A percentile compares a stretch with the other conserved stretches of the same genome.
Evolutionary conservation across 805 yeast species (phyloP).

Genomic region (Aciculoconidium aculeatum): DNA sequence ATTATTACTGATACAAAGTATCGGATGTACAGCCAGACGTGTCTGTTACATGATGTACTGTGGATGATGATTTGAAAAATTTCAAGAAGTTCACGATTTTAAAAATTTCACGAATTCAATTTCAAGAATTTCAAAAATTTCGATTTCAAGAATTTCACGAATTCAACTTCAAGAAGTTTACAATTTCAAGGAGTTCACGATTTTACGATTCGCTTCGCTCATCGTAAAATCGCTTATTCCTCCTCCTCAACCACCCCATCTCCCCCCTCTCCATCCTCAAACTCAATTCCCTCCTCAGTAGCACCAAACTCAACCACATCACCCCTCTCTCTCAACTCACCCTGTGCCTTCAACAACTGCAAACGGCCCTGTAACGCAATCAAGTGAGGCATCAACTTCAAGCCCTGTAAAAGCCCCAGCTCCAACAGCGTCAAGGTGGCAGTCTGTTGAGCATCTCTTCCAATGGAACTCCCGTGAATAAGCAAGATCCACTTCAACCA

Average conservation of each 20-base stretch:
- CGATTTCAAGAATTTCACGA: too few species aligned
- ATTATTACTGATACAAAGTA: too few species aligned
- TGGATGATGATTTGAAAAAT: too few species aligned
- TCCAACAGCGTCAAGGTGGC: slow-evolving; percentile 54
- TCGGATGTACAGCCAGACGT: too few species aligned
- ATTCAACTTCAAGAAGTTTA: too few species aligned
- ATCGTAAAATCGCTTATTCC: too few species aligned
- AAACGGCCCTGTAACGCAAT: slow-evolving; percentile 83
- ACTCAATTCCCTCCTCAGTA: slow-evolving; percentile 37
- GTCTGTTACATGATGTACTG: too few species aligned
- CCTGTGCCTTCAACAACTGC: slow-evolving; percentile 70
- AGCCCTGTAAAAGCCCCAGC: slow-evolving; percentile 48
- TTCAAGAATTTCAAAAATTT: too few species aligned
- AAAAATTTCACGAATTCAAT: too few species aligned
- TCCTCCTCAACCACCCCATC: slow-evolving; percentile 32
- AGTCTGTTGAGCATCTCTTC: slow-evolving; percentile 46
- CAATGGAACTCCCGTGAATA: slow-evolving; percentile 60
- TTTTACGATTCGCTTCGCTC: too few species aligned
- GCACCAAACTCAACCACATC: slow-evolving; percentile 23
- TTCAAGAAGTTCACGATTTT: too few species aligned
- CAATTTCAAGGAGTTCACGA: too few species aligned
- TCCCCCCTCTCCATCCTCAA: slow-evolving; percentile 12
- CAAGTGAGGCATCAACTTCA: slow-evolving; percentile 57
- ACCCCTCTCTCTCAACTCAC: slow-evolving; percentile 49
- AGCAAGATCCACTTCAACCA: slow-evolving; percentile 85